Evolutionary conservation across 768 basidiomycete species (phyloP).

Genomic region (Leucogyrophana mollusca): DNA sequence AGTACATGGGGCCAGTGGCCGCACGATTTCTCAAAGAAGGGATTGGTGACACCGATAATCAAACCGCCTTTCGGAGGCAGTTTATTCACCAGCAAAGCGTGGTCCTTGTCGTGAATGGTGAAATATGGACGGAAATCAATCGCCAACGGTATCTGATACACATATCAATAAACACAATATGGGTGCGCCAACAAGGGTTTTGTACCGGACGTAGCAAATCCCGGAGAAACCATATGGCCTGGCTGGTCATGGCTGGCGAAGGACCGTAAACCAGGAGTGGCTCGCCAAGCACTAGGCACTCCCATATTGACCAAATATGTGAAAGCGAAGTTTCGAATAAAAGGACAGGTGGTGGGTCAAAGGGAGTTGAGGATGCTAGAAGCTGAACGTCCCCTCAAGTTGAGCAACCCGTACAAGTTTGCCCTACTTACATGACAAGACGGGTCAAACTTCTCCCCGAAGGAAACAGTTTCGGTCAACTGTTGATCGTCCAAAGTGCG

Average conservation of each 20-base stretch:
- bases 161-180: background rate
- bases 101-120: conserved; percentile 94
- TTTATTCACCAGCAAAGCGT: conserved; percentile 70
- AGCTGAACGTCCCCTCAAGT: conserved; percentile 43
- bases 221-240: conserved; percentile 89
- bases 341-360: conserved; percentile 54
- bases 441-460: conserved; percentile 53
- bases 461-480: conserved; percentile 51
- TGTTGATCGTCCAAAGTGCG: conserved; percentile 71
- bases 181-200: conserved; percentile 6
- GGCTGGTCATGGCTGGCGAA: conserved; percentile 79
- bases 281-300: conserved; percentile 88
- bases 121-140: conserved; percentile 92
- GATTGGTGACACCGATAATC: conserved; percentile 85
- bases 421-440: conserved; percentile 41
- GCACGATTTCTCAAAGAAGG: conserved; percentile 77
- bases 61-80: conserved; percentile 77
- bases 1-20: conserved; percentile 85
- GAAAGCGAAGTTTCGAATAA: conserved; percentile 64
- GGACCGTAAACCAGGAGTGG: conserved; percentile 82
- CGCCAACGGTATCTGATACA: conserved; percentile 71
- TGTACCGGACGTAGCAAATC: conserved; percentile 82
- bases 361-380: conserved; percentile 61
- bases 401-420: background rate
- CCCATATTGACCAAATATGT: conserved; percentile 87